phyloP scores from a whole-genome alignment of 352 stramenopile species.

The Globisporangium lucens region DNA sequence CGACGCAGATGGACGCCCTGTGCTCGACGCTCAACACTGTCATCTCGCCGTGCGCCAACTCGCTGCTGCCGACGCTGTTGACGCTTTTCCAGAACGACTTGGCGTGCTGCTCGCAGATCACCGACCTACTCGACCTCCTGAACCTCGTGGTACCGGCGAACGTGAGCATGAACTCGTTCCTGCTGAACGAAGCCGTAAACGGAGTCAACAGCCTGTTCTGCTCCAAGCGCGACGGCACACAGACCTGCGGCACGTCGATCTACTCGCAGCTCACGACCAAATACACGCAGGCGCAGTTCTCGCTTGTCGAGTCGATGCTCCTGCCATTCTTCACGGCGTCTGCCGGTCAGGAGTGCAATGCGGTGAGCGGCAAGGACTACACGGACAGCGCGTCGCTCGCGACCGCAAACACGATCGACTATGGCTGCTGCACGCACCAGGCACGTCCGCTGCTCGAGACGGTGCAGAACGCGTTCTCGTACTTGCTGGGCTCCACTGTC shows the following conservation, averaged over 20 bases:
- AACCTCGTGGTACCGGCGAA: conserved; percentile 49
- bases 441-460: conserved; percentile 44
- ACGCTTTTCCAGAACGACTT: conserved; percentile 38
- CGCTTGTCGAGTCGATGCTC: conserved; percentile 22
- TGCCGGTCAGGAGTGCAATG: conserved; percentile 17
- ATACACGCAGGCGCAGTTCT: conserved; percentile 36
- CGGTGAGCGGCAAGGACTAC: conserved; percentile 8
- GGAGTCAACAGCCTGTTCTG: conserved; percentile 55
- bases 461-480: conserved; percentile 37
- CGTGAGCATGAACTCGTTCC: conserved; percentile 40
- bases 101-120: conserved; percentile 46
- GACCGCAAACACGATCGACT: conserved; percentile 5
- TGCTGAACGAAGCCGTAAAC: conserved; percentile 41
- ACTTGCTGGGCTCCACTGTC: conserved; percentile 50
- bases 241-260: conserved; percentile 42
- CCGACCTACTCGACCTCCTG: conserved; percentile 37
- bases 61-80: conserved; percentile 43
- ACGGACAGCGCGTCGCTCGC: conserved; percentile 11
- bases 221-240: conserved; percentile 27
- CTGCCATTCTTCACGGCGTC: conserved; percentile 33
- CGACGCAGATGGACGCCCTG: conserved; percentile 37
- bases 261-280: conserved; percentile 31
- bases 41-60: conserved; percentile 40
- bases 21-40: conserved; percentile 50
- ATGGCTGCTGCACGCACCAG: conserved; percentile 13